phyloP scores from a whole-genome alignment of 2,329 filamentous ascomycete species.

The Coleophoma cylindrospora region DNA sequence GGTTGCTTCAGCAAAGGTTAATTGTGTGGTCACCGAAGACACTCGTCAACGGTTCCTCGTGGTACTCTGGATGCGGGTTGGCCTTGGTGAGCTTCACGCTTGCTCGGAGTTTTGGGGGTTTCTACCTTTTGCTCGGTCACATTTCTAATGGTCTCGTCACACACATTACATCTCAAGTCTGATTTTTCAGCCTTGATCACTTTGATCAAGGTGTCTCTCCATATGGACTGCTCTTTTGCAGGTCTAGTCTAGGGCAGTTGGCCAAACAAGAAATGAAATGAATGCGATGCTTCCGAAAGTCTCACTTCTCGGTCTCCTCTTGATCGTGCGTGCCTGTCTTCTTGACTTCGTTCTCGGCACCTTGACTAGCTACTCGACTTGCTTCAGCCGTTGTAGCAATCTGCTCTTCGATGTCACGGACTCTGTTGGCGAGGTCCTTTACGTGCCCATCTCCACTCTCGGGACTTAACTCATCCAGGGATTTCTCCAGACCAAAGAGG shows the following conservation, averaged over 20 bases:
- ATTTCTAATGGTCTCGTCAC: conserved; percentile 16
- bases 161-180: conserved; percentile 13
- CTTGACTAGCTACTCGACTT: conserved; percentile 11
- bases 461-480: conserved; percentile 65
- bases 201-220: conserved; percentile 22
- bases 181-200: conserved; percentile 21
- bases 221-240: conserved; percentile 20
- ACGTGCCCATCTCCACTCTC: conserved; percentile 83
- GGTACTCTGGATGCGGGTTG: conserved; percentile 26
- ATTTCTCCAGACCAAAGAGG: conserved; percentile 72
- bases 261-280: conserved; percentile 17
- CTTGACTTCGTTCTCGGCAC: conserved; percentile 31
- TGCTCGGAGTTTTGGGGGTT: conserved; percentile 27
- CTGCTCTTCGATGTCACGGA: conserved; percentile 55
- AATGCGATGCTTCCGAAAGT: conserved; percentile 21
- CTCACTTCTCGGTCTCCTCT: conserved; percentile 50
- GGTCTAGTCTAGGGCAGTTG: conserved; percentile 22
- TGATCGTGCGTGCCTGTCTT: conserved; percentile 50
- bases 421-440: conserved; percentile 70
- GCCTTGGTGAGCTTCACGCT: conserved; percentile 23
- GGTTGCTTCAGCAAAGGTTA: conserved; percentile 25
- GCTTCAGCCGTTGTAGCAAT: conserved; percentile 5
- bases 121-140: conserved; percentile 22
- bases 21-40: conserved; percentile 23
- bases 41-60: conserved; percentile 18